Conservation (phyloP, 2,329 filamentous ascomycete genomes). For the Cladorrhinum sp. region DNA sequence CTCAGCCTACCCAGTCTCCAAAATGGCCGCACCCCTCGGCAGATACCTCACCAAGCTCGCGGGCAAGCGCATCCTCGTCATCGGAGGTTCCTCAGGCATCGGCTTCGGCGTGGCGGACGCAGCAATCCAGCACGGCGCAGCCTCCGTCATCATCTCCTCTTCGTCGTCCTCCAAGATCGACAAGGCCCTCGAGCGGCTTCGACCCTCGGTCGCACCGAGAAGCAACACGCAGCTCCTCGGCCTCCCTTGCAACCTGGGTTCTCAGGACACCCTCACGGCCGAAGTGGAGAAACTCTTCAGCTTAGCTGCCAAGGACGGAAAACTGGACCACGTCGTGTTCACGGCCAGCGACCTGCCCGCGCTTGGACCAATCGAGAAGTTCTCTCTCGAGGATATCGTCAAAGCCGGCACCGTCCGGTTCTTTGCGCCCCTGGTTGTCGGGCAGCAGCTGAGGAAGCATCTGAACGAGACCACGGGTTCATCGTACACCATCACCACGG, state of each 20-base stretch:
- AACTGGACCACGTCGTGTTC: slow-evolving; percentile 14
- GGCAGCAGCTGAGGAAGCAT: slow-evolving; percentile 5
- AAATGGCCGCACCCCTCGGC: background rate
- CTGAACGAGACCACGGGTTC: background rate
- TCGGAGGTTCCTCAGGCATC: slow-evolving; percentile 17
- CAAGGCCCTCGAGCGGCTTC: slow-evolving; percentile 5
- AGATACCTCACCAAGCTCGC: slow-evolving; percentile 12
- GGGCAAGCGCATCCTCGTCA: slow-evolving; percentile 11
- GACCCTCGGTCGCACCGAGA: background rate
- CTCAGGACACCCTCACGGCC: background rate
- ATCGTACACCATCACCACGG: slow-evolving; percentile 6
- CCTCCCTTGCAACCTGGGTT: slow-evolving; percentile 8
- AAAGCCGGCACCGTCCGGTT: slow-evolving; percentile 4
- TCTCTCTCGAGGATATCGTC: background rate
- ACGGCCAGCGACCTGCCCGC: slow-evolving; percentile 8
- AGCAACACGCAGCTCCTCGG: background rate
- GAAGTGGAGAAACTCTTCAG: slow-evolving; percentile 1
- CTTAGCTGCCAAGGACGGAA: slow-evolving; percentile 5
- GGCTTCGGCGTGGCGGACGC: slow-evolving; percentile 15
- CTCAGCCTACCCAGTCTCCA: too few species aligned
- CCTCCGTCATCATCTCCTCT: slow-evolving; percentile 7
- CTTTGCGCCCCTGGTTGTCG: slow-evolving; percentile 3
- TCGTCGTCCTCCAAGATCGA: slow-evolving; percentile 7
- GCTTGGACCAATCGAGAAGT: background rate
- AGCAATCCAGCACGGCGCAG: slow-evolving; percentile 11